Evolutionary conservation across 768 basidiomycete species (phyloP).

Genomic region (Clitopilus hobsonii): DNA sequence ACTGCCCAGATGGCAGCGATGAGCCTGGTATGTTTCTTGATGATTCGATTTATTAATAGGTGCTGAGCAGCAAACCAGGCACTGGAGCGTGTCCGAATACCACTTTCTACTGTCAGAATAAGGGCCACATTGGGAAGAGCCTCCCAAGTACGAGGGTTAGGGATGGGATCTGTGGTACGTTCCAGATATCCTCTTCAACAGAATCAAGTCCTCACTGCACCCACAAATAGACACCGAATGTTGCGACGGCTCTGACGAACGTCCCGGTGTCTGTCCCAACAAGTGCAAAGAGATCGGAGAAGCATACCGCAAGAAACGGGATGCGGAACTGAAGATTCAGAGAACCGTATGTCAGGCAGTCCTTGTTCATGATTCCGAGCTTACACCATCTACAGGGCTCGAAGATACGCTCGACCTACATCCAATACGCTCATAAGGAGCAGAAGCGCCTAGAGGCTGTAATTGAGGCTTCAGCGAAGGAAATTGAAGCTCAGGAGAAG

Average conservation of each 20-base stretch:
- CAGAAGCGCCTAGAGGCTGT: slow-evolving; percentile 74
- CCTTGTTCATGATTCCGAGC: background rate
- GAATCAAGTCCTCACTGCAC: slow-evolving; percentile 9
- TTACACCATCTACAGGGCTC: slow-evolving; percentile 53
- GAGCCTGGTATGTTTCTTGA: slow-evolving; percentile 85
- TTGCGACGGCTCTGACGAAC: slow-evolving; percentile 96
- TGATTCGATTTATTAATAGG: too few relatives aligned
- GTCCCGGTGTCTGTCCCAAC: slow-evolving; percentile 72
- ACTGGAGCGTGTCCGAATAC: slow-evolving; percentile 79
- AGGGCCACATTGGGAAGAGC: slow-evolving; percentile 78
- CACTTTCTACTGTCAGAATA: slow-evolving; percentile 81
- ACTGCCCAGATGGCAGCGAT: slow-evolving; percentile 92
- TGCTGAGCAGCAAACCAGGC: too few relatives aligned
- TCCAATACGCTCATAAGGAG: slow-evolving; percentile 85
- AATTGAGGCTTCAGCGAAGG: slow-evolving; percentile 44
- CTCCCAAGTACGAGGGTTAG: slow-evolving; percentile 82
- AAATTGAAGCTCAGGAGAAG: slow-evolving; percentile 60
- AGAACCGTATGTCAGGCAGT: slow-evolving; percentile 57
- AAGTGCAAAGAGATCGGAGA: slow-evolving; percentile 73
- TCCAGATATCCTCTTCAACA: background rate
- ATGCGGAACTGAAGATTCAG: slow-evolving; percentile 71
- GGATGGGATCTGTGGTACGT: slow-evolving; percentile 90
- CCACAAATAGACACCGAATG: slow-evolving; percentile 73
- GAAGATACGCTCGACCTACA: slow-evolving; percentile 88
- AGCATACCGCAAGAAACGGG: slow-evolving; percentile 58